Evolutionary conservation across 2,329 filamentous ascomycete genomes (phyloP), one percentile per base, ranked within the genome.

Genomic region (Beauveria caledonica): DNA sequence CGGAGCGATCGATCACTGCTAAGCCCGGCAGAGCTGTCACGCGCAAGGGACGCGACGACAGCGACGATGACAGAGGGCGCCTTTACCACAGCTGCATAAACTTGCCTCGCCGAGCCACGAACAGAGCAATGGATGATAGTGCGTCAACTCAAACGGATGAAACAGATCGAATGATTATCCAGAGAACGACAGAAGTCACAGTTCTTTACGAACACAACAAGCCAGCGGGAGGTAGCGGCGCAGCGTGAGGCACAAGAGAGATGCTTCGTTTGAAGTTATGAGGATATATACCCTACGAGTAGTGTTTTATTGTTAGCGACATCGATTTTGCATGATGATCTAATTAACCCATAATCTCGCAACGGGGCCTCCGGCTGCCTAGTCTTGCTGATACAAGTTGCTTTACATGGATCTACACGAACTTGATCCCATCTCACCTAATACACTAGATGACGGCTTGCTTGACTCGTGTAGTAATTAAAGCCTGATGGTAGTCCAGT

Each of bases 141-240:
- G 23, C 6, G 13, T 42, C 42, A 29, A 15, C 45, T 2, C 23
- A 53, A 11, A 44, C 51, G 9, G 56, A 58, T 17, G 45, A 27
- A 3, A 23, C 51, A 39, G 56, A 60, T 13, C 39, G 52, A 15
- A 33, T 60, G n/a, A 15, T 60, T 19, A 62, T 63, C 13, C 50
- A 60, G 19, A 52, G 45, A 44, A 62, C 57, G 39, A 62, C 57
- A 3, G 57, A 63, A 33, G 45, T 62, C 9, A 29, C 45, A 25
- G 40, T 62, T 17, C 23, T 25, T 9, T 62, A 54, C 36, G 60
- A 63, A 19, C 44, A 42, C 9, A 44, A 55, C 21, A 19, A 21
- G 25, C 21, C 21, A 25, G 15, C 33, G 1, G 11, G 11, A 19
- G 19, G 15, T 25, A 23, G 33, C 10, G 3, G 7, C 15, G 15